Evolutionary conservation across 345 rosid genomes (phyloP), one percentile per base, ranked within the genome.

Genomic region (Garcia nutans): DNA sequence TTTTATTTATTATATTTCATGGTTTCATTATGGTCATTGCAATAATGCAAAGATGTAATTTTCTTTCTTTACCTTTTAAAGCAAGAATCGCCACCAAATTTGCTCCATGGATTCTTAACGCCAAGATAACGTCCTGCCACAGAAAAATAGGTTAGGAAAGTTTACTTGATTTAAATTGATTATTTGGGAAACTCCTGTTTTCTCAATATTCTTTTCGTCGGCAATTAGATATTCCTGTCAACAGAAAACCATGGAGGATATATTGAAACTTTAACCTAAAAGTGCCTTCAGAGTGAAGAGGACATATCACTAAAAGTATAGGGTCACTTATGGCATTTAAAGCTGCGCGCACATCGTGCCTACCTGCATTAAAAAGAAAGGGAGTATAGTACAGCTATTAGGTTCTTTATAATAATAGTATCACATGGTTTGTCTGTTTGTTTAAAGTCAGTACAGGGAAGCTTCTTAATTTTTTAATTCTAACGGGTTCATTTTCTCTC

Each of bases 351-450:
- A 82, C 76, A 83, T 74, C 75, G 78, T 86, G 88, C 88, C 84
- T 86, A 86, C 45, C 89, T 85, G 91, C 84, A 83, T 83, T 76
- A 45, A 82, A 85, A 88, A 84, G 91, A 71, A 86, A 85, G 75
- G 66, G 45, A 78, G 71, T 60, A 72, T 75, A 79, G 74, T 79
- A 47, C 79, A 76, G 65, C 77, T 28, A 67, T 70, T 71, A 41
- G 44, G 60, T 70, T 47, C 73, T 59, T 47, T 17, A 60, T 63
- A 66, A 37, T 19, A 67, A 71, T 68, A 52, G 28, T 17, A 10
- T 50, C 70, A 62, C 68, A 71, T 76, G 73, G 63, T 77, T 59
- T 49, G 37, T 11, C 28, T 52, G 26, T 37, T 37, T 11, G 2
- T 0, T 11, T 47, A 1, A 47, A 68, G 52, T 37, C 26, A 74